These are phyloP conservation scores for Aspergillus tubingensis DNA, from an alignment of 2,329 filamentous ascomycete genomes.

Conservation along the genomic window DNA sequence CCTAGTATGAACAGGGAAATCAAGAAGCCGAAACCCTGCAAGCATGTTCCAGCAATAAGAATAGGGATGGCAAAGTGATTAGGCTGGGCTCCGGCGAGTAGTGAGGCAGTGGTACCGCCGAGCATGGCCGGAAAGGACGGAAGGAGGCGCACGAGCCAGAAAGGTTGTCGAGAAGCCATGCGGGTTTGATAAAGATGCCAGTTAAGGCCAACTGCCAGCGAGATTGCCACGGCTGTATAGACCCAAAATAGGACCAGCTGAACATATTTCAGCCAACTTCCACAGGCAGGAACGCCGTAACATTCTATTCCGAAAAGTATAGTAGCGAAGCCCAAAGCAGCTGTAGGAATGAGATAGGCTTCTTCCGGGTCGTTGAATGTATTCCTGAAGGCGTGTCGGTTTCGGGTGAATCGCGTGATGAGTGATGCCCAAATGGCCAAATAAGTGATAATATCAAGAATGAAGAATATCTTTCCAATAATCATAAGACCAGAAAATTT, in stretches of 20 bases:
- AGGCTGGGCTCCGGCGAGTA: background rate
- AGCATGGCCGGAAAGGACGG: slow-evolving; percentile 1
- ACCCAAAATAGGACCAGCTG: background rate
- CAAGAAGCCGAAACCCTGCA: background rate
- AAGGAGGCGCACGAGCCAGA: background rate
- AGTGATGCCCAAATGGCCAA: background rate
- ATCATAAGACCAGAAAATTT: background rate
- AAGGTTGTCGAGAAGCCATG: background rate
- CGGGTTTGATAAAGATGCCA: background rate
- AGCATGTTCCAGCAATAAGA: background rate
- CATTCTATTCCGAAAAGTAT: background rate
- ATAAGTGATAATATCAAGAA: background rate
- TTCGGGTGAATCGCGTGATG: background rate
- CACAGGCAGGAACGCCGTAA: background rate
- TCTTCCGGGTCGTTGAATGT: background rate
- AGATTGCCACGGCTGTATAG: background rate
- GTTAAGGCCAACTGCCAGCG: background rate
- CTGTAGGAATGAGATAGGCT: background rate
- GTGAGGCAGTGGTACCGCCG: background rate
- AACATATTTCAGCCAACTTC: background rate
- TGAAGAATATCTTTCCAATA: background rate
- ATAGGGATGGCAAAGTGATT: background rate
- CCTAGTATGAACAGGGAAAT: background rate
- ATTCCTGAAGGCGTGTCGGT: background rate
- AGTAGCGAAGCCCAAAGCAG: background rate